These are phyloP conservation scores for Fusarium solani-melongenae DNA, from an alignment of 2,329 filamentous ascomycete genomes.

Conservation along the genomic window DNA sequence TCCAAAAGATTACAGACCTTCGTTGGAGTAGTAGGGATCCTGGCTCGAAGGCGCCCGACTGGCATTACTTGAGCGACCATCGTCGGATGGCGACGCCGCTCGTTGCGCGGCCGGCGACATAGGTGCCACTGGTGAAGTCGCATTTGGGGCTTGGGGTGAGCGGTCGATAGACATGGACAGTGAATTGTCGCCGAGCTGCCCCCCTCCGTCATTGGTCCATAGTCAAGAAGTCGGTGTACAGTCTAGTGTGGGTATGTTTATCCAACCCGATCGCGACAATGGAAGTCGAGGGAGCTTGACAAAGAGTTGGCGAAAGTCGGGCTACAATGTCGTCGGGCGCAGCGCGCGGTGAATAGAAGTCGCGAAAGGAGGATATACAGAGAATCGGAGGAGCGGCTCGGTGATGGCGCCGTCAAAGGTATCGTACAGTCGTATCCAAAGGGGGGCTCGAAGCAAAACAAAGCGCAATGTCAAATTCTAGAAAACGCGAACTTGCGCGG, in stretches of 20 bases:
- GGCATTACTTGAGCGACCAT: slow-evolving; percentile 43
- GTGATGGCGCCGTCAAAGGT: not conserved
- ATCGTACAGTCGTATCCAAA: slow-evolving; percentile 14
- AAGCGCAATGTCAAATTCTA: slow-evolving; percentile 23
- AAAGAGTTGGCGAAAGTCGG: not conserved
- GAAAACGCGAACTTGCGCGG: slow-evolving; percentile 38
- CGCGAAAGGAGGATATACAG: not conserved
- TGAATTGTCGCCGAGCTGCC: slow-evolving; percentile 44
- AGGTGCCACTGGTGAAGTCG: slow-evolving; percentile 42
- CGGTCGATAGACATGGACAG: slow-evolving; percentile 34
- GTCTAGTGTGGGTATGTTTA: slow-evolving; percentile 12
- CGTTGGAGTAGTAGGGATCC: slow-evolving; percentile 67
- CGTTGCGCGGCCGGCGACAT: slow-evolving; percentile 41
- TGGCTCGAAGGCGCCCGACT: slow-evolving; percentile 44
- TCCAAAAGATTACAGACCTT: slow-evolving; percentile 57
- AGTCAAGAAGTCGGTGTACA: slow-evolving; percentile 34
- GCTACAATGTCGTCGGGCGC: not conserved
- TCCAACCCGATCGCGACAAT: slow-evolving; percentile 8
- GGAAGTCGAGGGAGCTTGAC: not conserved
- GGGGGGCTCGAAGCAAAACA: slow-evolving; percentile 27
- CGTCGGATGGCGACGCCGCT: slow-evolving; percentile 41
- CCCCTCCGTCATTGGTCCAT: slow-evolving; percentile 50
- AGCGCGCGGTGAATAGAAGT: not conserved
- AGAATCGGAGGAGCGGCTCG: slow-evolving; percentile 6
- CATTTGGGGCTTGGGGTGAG: slow-evolving; percentile 33